Conservation (phyloP, 1,284 basidiomycete species). For the Moesziomyces sp. region DNA sequence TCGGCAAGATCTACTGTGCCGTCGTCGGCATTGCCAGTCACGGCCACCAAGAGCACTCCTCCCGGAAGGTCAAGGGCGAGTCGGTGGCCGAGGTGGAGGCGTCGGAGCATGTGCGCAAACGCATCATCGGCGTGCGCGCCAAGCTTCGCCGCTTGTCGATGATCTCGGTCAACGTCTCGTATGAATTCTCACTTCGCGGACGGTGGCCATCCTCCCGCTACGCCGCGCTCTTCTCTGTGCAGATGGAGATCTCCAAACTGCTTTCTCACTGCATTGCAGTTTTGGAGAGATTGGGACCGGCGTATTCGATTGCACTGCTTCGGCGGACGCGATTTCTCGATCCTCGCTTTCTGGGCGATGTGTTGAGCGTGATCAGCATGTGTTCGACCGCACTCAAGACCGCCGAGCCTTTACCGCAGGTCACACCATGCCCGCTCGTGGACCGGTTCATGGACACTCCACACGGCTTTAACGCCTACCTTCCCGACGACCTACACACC, state of each 20-base stretch:
- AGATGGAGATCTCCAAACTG: constrained; percentile 62
- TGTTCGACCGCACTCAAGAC: constrained; percentile 75
- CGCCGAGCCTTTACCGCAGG: constrained; percentile 81
- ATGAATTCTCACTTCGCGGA: constrained; percentile 67
- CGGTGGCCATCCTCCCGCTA: constrained; percentile 59
- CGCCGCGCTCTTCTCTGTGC: constrained; percentile 39
- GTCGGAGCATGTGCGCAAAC: constrained; percentile 37
- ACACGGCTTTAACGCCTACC: constrained; percentile 66
- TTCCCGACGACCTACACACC: background rate
- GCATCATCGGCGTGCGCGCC: constrained; percentile 63
- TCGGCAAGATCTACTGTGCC: constrained; percentile 69
- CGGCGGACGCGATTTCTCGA: constrained; percentile 80
- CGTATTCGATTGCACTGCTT: constrained; percentile 74
- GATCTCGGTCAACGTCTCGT: constrained; percentile 64
- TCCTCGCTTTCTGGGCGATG: constrained; percentile 82
- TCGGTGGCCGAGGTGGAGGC: constrained; percentile 1
- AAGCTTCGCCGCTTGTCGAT: constrained; percentile 68
- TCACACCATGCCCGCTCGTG: constrained; percentile 83
- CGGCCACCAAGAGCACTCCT: constrained; percentile 12
- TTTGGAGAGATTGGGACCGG: constrained; percentile 42
- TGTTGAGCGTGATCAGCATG: constrained; percentile 68
- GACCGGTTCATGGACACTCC: constrained; percentile 73
- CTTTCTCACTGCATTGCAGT: constrained; percentile 72
- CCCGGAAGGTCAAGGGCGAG: background rate
- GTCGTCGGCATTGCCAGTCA: constrained; percentile 67